phyloP scores from a whole-genome alignment of 345 rosid species.

The Turnera subulata region DNA sequence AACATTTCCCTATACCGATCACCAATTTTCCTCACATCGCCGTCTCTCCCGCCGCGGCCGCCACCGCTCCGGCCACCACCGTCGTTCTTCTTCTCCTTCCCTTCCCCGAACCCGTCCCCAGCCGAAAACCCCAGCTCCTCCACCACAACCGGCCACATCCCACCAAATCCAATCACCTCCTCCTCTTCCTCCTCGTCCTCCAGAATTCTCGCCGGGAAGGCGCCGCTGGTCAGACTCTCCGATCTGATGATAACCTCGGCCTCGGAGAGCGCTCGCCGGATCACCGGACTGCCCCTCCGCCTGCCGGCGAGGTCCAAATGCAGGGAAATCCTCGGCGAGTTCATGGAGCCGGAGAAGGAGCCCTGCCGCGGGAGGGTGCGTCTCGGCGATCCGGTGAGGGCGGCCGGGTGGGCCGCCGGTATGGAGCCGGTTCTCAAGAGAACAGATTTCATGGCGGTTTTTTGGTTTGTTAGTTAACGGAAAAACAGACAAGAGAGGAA shows the following conservation, averaged over 20 bases:
- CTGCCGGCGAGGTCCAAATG: slow-evolving; percentile 29
- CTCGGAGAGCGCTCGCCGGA: slow-evolving; percentile 53
- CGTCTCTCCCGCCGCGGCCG: slow-evolving; percentile 11
- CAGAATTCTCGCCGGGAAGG: slow-evolving; percentile 34
- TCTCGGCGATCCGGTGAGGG: slow-evolving; percentile 27
- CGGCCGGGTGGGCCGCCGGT: slow-evolving; percentile 29
- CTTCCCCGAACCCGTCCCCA: slow-evolving; percentile 31
- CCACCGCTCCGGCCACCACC: slow-evolving; percentile 19
- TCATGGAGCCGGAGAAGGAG: slow-evolving; percentile 43
- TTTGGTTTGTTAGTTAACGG: background rate
- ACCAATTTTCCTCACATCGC: slow-evolving; percentile 45
- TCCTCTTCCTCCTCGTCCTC: slow-evolving; percentile 39
- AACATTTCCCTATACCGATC: slow-evolving; percentile 61
- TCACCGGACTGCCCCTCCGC: slow-evolving; percentile 13
- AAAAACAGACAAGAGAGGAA: background rate
- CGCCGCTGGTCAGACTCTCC: slow-evolving; percentile 7
- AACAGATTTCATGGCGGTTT: slow-evolving; percentile 45
- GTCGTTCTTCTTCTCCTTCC: slow-evolving; percentile 9
- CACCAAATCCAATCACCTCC: slow-evolving; percentile 6
- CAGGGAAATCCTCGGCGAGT: slow-evolving; percentile 41
- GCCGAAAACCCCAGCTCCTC: slow-evolving; percentile 39
- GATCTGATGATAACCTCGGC: slow-evolving; percentile 41
- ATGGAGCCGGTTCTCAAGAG: slow-evolving; percentile 57
- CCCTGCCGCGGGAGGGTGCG: slow-evolving; percentile 33
- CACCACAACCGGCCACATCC: slow-evolving; percentile 30